Conservation (phyloP, 2,329 filamentous ascomycete genomes). For the Alternaria alternata region DNA sequence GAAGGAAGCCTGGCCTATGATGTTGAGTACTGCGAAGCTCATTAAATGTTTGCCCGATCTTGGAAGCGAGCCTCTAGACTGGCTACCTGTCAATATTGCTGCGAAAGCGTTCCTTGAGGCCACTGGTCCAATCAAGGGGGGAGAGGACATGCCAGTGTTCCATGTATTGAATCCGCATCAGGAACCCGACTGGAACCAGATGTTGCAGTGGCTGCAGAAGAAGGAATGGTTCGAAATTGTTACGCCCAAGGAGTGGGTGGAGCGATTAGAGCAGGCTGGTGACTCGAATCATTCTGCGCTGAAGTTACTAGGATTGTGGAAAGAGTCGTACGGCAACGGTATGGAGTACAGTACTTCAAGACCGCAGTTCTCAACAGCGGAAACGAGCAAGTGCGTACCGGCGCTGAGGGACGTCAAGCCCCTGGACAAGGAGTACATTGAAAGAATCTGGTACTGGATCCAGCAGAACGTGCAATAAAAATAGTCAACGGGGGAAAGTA, state of each 20-base stretch:
- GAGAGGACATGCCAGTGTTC: conserved; percentile 47
- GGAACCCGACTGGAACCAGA: conserved; percentile 55
- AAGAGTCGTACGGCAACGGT: conserved; percentile 49
- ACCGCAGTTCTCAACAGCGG: conserved; percentile 46
- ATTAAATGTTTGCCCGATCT: conserved; percentile 44
- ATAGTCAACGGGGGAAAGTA: background rate
- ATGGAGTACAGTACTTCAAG: conserved; percentile 5
- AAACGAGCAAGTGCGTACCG: conserved; percentile 46
- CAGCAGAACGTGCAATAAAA: conserved; percentile 27
- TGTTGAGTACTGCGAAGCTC: conserved; percentile 43
- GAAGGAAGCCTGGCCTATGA: conserved; percentile 49
- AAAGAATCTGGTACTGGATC: conserved; percentile 55
- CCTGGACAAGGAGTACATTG: conserved; percentile 55
- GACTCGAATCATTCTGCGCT: conserved; percentile 54
- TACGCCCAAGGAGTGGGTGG: conserved; percentile 53
- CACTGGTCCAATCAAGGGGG: conserved; percentile 21
- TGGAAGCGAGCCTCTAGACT: conserved; percentile 38
- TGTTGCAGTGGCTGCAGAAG: conserved; percentile 57
- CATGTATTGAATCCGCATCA: conserved; percentile 60
- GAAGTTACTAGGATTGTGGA: conserved; percentile 62
- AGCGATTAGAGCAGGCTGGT: conserved; percentile 48
- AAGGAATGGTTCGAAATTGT: conserved; percentile 53
- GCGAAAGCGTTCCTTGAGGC: conserved; percentile 60
- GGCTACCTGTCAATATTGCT: conserved; percentile 46
- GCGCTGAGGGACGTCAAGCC: conserved; percentile 49